Base-by-base conservation (phyloP, 441 rosid genomes). In the Corymbia calophylla region DNA sequence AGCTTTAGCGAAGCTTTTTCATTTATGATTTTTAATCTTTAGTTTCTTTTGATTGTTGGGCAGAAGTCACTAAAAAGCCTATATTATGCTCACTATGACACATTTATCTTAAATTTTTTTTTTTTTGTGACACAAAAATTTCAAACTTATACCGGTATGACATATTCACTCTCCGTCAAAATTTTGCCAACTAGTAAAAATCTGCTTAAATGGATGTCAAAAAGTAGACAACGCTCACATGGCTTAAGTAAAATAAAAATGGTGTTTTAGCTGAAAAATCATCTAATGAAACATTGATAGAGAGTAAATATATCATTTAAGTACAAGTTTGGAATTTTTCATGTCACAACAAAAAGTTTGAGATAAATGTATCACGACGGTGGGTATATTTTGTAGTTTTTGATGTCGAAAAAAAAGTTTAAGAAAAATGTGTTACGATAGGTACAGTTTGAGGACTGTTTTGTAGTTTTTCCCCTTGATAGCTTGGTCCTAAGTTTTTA, bases 351-450 rank as follows among this genome's bases (percentile, higher is more conserved):
- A 53, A 53, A 19, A 55, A 55, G 5, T 39, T 8, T 55, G 25
- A 6, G 10, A 58, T 58, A 23, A 58, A 58, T 58, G 5, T 58
- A 29, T 9, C 29, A 58, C 0, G 0, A 58, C 0, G 0, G 0
- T 12, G 0, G 25, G 14, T 58, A 58, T 58, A 23, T 27, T 58
- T 58, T 58, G 29, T 25, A 29, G 5, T 23, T 58, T 56, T 1
- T 56, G 29, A 56, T 23, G 62, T 56, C 11, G 4, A 2, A 56
- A 56, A 9, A 9, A 55, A 19, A 0, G 0, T 7, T 54, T 54
- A 19, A 55, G 27, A 2, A 21, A 3, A 21, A 55, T 55, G 27
- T 55, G 23, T 19, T 5, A 0, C 1, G 23, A 56, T 56, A 0
- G 29, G 0, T 27, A 56, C 9, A 56, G 25, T 23, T 23, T 56